Base-by-base conservation (phyloP, 495 filamentous ascomycete genomes). In the Annulohypoxylon nitens region DNA sequence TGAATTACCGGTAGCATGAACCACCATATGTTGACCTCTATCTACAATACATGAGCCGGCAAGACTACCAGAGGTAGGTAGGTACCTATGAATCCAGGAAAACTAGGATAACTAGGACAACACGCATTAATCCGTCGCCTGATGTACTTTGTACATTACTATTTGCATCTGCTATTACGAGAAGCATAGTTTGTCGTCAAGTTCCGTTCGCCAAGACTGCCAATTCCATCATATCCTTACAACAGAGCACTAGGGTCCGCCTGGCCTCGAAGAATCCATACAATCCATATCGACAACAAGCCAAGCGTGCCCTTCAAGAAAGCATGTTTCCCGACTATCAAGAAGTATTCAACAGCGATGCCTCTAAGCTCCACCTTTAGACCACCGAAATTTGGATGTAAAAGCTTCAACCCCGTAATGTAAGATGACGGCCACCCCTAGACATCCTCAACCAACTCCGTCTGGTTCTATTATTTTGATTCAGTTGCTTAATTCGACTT, bases 101-200 rank as follows among this genome's bases (percentile, higher is more conserved):
- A n/a, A n/a, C n/a, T 43, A 43, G 43, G 43, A 18, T 3, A 47
- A 47, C 8, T 20, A 47, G 43, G n/a, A 47, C 43, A 57, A 54
- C 58, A 58, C 43, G 47, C 48, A 59, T 64, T 48, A 67, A 62
- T 12, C 58, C 60, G 26, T 57, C 50, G 2, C 8, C 69, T 57
- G 47, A 67, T 69, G 69, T 68, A 34, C 61, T 68, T 69, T 78
- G 67, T 76, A 75, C 74, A 77, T 75, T 78, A 78, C 72, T 77
- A 55, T 62, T 45, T 74, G 69, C 76, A 71, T 75, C 61, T 67
- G 65, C 65, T 69, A 62, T 51, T 66, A 69, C 23, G 69, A 72
- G 30, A 66, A 73, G 65, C 68, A 69, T 73, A 60, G 58, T 47
- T 58, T 39, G 61, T 76, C 69, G 59, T 74, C 11, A 70, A 70